Evolutionary conservation across 768 basidiomycete genomes (phyloP).

Genomic region (Phylloporus sp.): DNA sequence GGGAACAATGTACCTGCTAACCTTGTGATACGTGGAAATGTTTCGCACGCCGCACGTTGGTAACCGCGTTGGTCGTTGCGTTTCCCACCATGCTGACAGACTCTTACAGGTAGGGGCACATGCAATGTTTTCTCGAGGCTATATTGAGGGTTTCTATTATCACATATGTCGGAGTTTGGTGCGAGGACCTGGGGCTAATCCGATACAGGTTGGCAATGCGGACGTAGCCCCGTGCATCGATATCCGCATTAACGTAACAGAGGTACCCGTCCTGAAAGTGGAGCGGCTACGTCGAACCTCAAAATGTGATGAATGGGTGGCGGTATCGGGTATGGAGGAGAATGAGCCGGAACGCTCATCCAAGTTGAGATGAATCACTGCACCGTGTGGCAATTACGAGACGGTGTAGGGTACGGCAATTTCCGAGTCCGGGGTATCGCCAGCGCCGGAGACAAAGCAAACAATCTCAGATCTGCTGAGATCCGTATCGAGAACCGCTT

Average conservation of each 20-base stretch:
- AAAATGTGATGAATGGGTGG: neutral
- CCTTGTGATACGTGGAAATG: neutral
- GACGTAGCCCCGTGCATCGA: neutral
- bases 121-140: neutral
- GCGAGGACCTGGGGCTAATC: neutral
- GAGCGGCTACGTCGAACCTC: neutral
- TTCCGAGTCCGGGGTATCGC: constrained; percentile 30
- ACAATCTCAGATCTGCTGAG: constrained; percentile 29
- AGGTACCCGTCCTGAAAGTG: neutral
- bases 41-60: neutral
- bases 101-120: neutral
- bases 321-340: constrained; percentile 3
- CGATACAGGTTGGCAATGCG: neutral
- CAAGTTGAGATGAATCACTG: neutral
- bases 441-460: constrained; percentile 31
- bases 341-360: neutral
- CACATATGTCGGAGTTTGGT: neutral
- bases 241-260: neutral
- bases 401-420: constrained; percentile 17
- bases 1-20: neutral
- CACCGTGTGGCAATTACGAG: neutral
- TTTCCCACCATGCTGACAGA: neutral
- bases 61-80: neutral
- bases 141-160: neutral
- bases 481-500: constrained; percentile 21